phyloP scores from a whole-genome alignment of 768 basidiomycete species.

The Tylopilus rubrobrunneus region DNA sequence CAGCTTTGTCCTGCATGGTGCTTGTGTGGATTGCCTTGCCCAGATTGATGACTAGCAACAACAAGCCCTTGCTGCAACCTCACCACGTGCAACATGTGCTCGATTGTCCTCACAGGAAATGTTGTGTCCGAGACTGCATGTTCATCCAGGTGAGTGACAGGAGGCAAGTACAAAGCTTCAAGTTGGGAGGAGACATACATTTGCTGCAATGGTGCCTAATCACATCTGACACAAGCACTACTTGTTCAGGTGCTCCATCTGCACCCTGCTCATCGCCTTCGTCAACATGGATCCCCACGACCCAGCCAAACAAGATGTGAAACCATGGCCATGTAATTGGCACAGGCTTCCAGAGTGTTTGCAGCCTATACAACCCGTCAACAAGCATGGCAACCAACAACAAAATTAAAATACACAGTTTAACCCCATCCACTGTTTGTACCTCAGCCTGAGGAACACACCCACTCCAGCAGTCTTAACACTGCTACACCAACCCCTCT shows the following conservation, averaged over 20 bases:
- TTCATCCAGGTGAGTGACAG: not conserved
- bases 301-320: slow-evolving; percentile 68
- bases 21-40: slow-evolving; percentile 72
- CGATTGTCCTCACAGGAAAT: slow-evolving; percentile 70
- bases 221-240: slow-evolving; percentile 55
- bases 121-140: slow-evolving; percentile 57
- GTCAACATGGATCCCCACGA: slow-evolving; percentile 59
- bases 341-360: slow-evolving; percentile 73
- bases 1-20: slow-evolving; percentile 59
- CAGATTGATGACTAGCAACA: slow-evolving; percentile 74
- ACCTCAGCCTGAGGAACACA: slow-evolving; percentile 59
- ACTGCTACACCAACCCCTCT: slow-evolving; percentile 81
- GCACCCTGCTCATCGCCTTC: slow-evolving; percentile 20
- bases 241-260: slow-evolving; percentile 75
- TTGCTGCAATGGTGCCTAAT: slow-evolving; percentile 32
- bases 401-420: slow-evolving; percentile 25
- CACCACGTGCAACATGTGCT: slow-evolving; percentile 69
- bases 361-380: slow-evolving; percentile 53
- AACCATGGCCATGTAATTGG: slow-evolving; percentile 83
- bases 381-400: not conserved
- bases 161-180: too few relatives aligned
- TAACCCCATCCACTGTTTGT: slow-evolving; percentile 63
- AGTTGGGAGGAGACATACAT: slow-evolving; percentile 16
- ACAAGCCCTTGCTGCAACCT: slow-evolving; percentile 75
- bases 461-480: slow-evolving; percentile 60